Conservation (phyloP, 1,139 yeast species). For the Lipomyces yarrowii region DNA sequence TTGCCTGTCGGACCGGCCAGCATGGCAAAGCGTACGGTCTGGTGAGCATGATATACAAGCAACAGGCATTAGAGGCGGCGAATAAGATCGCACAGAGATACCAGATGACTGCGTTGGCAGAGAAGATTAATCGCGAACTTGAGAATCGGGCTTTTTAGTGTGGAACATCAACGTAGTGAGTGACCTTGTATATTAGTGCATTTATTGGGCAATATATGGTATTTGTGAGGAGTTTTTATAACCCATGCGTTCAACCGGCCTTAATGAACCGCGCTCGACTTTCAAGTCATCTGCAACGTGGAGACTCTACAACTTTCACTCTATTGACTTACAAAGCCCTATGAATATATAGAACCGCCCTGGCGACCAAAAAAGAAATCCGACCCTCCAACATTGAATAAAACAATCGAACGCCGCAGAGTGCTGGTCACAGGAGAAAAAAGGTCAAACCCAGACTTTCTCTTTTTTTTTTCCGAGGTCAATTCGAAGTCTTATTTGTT, state of each 20-base stretch:
- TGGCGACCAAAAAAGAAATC: not conserved
- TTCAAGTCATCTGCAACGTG: too few species aligned
- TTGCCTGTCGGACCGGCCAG: slow-evolving; percentile 69
- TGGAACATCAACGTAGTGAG: not conserved
- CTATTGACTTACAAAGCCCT: not conserved
- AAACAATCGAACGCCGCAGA: not conserved
- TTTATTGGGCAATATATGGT: not conserved
- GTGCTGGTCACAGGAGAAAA: not conserved
- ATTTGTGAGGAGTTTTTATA: too few species aligned
- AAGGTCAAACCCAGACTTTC: not conserved
- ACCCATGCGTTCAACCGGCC: too few species aligned
- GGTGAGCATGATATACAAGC: slow-evolving; percentile 69
- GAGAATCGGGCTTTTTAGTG: slow-evolving; percentile 53
- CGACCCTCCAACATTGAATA: not conserved
- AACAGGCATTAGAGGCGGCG: slow-evolving; percentile 82
- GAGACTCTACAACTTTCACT: not conserved
- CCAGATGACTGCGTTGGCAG: slow-evolving; percentile 65
- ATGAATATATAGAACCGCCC: not conserved
- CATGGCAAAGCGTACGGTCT: slow-evolving; percentile 69
- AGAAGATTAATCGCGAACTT: slow-evolving; percentile 61
- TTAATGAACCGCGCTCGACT: too few species aligned
- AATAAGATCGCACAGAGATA: slow-evolving; percentile 79
- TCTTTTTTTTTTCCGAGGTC: not conserved
- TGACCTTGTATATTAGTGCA: not conserved
- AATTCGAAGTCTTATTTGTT: too few species aligned